These are phyloP conservation scores for Sporothrix variecibatus DNA, from an alignment of 2,329 filamentous ascomycete species.

Conservation along the genomic window DNA sequence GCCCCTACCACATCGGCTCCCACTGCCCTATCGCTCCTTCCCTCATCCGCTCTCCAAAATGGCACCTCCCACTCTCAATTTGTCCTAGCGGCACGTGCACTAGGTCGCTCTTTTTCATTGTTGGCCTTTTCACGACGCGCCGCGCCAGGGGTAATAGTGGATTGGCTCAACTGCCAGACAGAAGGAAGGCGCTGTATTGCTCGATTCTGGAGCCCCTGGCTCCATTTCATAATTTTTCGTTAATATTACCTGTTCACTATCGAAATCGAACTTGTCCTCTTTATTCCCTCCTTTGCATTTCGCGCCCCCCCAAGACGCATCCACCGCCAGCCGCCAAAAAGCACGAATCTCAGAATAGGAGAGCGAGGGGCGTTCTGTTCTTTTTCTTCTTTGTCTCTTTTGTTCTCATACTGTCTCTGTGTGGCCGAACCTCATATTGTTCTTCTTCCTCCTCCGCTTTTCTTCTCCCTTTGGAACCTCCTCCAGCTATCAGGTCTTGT, in stretches of 20 bases:
- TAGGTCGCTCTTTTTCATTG: neutral
- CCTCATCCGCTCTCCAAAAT: neutral
- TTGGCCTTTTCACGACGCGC: conserved; percentile 10
- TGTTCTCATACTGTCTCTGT: neutral
- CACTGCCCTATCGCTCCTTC: conserved; percentile 5
- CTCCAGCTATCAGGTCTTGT: neutral
- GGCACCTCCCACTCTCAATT: neutral
- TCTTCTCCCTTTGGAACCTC: neutral
- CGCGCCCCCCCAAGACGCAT: neutral
- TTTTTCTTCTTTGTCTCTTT: neutral
- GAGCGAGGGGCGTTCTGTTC: neutral
- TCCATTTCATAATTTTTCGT: conserved; percentile 18
- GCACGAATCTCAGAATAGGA: conserved; percentile 18
- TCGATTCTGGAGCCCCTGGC: neutral
- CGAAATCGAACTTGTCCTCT: conserved; percentile 24
- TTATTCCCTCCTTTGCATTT: neutral
- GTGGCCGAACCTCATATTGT: neutral
- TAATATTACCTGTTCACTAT: conserved; percentile 19
- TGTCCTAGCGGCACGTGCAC: conserved; percentile 24
- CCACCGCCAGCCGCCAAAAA: neutral
- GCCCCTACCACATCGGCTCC: neutral
- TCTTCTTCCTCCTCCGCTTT: neutral
- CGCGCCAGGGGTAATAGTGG: conserved; percentile 20
- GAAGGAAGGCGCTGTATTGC: neutral
- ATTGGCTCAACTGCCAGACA: neutral